These are phyloP conservation scores for Termitomyces sp. DNA, from an alignment of 768 basidiomycete species.

Conservation along the genomic window DNA sequence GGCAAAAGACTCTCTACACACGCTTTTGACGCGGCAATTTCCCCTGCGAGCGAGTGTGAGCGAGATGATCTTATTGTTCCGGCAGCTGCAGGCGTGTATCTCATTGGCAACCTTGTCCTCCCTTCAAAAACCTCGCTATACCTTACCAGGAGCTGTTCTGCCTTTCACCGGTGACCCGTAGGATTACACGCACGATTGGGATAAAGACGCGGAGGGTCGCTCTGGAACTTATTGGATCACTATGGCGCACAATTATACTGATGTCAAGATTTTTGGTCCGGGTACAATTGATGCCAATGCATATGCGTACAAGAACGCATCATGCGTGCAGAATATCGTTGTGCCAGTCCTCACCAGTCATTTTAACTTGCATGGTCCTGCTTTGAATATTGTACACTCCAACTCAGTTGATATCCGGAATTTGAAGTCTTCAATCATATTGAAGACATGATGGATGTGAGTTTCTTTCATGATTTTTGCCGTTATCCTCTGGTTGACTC, in stretches of 20 bases:
- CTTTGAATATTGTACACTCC: slow-evolving; percentile 13
- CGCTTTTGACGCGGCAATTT: slow-evolving; percentile 12
- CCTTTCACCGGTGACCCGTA: slow-evolving; percentile 9
- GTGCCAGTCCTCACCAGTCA: slow-evolving; percentile 13
- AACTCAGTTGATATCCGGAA: slow-evolving; percentile 6
- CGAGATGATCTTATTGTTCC: slow-evolving; percentile 5
- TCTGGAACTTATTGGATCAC: slow-evolving; percentile 15
- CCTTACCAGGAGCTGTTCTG: slow-evolving; percentile 15
- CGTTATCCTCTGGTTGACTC: not conserved
- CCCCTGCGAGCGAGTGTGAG: slow-evolving; percentile 4
- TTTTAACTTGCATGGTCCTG: slow-evolving; percentile 14
- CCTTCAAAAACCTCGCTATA: slow-evolving; percentile 15
- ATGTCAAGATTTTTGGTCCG: slow-evolving; percentile 15
- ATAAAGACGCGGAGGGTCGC: slow-evolving; percentile 7
- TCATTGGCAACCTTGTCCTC: slow-evolving; percentile 15
- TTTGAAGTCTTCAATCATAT: slow-evolving; percentile 14
- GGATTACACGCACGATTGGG: slow-evolving; percentile 13
- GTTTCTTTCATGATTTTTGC: not conserved
- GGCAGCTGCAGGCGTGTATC: slow-evolving; percentile 13
- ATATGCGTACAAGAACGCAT: slow-evolving; percentile 3
- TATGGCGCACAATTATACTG: slow-evolving; percentile 12
- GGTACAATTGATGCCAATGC: slow-evolving; percentile 15
- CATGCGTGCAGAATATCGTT: slow-evolving; percentile 8
- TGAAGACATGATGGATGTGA: slow-evolving; percentile 12
- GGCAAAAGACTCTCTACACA: slow-evolving; percentile 6